A percentile compares a stretch with the other conserved stretches of the same genome.
These are phyloP conservation scores for Cutaneotrichosporon arboriforme DNA, from an alignment of 1,284 basidiomycete genomes.

Conservation along the genomic window DNA sequence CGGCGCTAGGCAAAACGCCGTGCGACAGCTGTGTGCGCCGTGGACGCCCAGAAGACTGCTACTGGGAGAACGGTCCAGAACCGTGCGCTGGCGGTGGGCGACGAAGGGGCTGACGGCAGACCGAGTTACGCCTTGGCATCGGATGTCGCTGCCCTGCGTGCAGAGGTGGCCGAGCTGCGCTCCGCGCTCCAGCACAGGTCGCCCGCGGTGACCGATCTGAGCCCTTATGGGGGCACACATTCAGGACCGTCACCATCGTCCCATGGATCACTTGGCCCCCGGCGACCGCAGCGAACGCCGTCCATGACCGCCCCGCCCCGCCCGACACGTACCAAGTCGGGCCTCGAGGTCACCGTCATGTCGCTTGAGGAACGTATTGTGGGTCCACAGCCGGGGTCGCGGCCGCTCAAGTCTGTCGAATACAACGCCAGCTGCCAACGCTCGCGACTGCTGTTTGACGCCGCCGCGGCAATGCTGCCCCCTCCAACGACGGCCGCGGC, in stretches of 20 bases:
- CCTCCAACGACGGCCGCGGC: not conserved
- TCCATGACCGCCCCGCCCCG: not conserved
- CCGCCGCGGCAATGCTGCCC: not conserved
- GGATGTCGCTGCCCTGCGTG: constrained; percentile 1
- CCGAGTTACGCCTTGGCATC: constrained; percentile 1
- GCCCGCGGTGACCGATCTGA: not conserved
- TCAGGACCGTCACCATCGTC: too few relatives aligned
- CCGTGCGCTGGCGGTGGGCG: constrained; percentile 4
- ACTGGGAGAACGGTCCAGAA: constrained; percentile 13
- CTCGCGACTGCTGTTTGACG: not conserved
- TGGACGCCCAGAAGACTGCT: constrained; percentile 19
- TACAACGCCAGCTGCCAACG: not conserved
- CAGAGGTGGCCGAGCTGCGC: constrained; percentile 1
- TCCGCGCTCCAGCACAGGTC: not conserved
- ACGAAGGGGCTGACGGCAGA: not conserved
- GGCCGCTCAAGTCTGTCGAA: not conserved
- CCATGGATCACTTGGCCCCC: not conserved
- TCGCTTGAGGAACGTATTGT: not conserved
- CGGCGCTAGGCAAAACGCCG: constrained; percentile 20
- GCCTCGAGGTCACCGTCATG: not conserved
- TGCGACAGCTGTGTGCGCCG: constrained; percentile 24
- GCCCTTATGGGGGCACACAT: too few relatives aligned
- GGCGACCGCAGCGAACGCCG: not conserved
- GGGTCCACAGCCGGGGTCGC: not conserved
- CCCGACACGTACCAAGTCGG: not conserved